These are phyloP conservation scores for Penicillium aurantiogriseum DNA, from an alignment of 2,329 filamentous ascomycete species.

Conservation along the genomic window DNA sequence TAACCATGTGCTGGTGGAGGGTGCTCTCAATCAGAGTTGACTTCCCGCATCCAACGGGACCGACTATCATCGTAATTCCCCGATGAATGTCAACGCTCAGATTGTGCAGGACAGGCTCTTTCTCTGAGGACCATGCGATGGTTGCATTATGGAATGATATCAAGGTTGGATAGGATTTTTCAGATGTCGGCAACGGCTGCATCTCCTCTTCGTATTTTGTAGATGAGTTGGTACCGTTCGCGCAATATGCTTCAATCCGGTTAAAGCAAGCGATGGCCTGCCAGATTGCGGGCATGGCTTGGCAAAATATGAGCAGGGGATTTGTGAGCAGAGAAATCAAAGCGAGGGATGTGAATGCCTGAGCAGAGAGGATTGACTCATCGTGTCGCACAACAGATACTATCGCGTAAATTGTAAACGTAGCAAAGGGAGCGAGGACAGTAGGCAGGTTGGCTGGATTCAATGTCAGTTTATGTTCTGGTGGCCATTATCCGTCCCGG, in stretches of 20 bases:
- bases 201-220: not conserved
- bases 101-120: not conserved
- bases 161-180: not conserved
- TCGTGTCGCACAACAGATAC: slow-evolving; percentile 3
- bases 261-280: slow-evolving; percentile 17
- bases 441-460: slow-evolving; percentile 18
- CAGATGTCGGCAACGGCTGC: not conserved
- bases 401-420: slow-evolving; percentile 20
- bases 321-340: slow-evolving; percentile 24
- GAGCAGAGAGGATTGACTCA: slow-evolving; percentile 3
- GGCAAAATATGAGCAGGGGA: slow-evolving; percentile 20
- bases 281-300: slow-evolving; percentile 15
- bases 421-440: slow-evolving; percentile 19
- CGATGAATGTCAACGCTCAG: not conserved
- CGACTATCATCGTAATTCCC: slow-evolving; percentile 7
- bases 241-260: slow-evolving; percentile 18
- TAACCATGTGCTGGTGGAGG: slow-evolving; percentile 1
- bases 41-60: slow-evolving; percentile 16
- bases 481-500: not conserved
- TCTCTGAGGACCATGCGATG: not conserved
- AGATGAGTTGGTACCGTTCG: not conserved
- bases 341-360: slow-evolving; percentile 24
- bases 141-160: not conserved
- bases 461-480: not conserved
- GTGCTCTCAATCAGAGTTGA: slow-evolving; percentile 10